A percentile compares a stretch with the other conserved stretches of the same genome.
These are phyloP conservation scores for Vanrija sp. DNA, from an alignment of 1,284 basidiomycete genomes.

Conservation along the genomic window DNA sequence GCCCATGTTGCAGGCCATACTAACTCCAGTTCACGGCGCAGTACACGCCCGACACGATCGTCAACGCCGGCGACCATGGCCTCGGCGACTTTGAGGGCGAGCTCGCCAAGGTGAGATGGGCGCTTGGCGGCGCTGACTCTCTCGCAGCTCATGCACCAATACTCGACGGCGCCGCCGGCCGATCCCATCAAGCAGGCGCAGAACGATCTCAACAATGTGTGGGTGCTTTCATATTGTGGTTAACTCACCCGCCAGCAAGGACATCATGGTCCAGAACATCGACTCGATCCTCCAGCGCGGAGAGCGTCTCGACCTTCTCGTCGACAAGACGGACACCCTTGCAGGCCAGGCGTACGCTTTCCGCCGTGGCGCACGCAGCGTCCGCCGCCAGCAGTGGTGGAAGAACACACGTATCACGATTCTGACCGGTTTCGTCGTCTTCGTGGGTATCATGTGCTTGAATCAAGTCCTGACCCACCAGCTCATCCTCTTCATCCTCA, in stretches of 20 bases:
- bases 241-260: constrained; percentile 55
- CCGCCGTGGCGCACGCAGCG: constrained; percentile 77
- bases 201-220: constrained; percentile 80
- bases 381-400: constrained; percentile 96
- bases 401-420: constrained; percentile 74
- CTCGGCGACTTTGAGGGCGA: constrained; percentile 49
- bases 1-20: not conserved
- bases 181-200: constrained; percentile 90
- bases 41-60: constrained; percentile 49
- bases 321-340: constrained; percentile 96
- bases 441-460: constrained; percentile 57
- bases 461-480: constrained; percentile 45
- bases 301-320: constrained; percentile 90
- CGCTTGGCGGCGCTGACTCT: not conserved
- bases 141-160: constrained; percentile 77
- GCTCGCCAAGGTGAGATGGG: constrained; percentile 51
- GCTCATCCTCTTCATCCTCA: constrained; percentile 72
- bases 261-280: constrained; percentile 96
- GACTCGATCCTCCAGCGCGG: constrained; percentile 85
- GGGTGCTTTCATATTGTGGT: constrained; percentile 6
- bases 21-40: constrained; percentile 57
- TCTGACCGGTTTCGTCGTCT: constrained; percentile 65
- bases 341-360: constrained; percentile 95
- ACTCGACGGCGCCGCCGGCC: constrained; percentile 81
- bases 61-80: constrained; percentile 49